Conservation (phyloP, 2,329 filamentous ascomycete species). For the Cryphonectria carpinicola region DNA sequence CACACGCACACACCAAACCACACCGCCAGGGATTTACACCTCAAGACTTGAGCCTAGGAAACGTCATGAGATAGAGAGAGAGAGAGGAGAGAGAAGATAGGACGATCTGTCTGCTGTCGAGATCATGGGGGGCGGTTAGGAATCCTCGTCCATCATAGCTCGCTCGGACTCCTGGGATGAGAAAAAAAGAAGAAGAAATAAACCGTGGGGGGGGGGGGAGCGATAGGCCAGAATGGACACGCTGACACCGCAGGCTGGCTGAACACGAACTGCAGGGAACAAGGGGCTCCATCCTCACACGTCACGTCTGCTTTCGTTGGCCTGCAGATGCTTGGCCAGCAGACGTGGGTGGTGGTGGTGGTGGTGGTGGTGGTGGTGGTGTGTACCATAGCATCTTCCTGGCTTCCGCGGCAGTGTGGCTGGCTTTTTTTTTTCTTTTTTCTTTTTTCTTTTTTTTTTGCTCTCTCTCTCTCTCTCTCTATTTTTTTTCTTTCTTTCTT, state of each 20-base stretch:
- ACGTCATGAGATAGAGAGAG: neutral
- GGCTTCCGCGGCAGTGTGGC: neutral
- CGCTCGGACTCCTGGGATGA: neutral
- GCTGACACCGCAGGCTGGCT: neutral
- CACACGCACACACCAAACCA: neutral
- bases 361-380: neutral
- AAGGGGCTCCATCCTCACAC: slow-evolving; percentile 2
- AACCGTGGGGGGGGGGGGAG: neutral
- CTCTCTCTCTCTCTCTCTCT: too few relatives aligned
- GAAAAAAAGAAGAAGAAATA: neutral
- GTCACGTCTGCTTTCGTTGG: slow-evolving; percentile 9
- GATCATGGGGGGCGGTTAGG: neutral
- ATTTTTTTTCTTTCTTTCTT: neutral
- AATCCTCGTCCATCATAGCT: neutral
- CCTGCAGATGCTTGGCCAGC: slow-evolving; percentile 1
- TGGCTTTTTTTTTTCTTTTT: neutral
- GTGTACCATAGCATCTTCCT: neutral
- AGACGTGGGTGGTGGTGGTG: neutral
- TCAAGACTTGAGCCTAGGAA: neutral
- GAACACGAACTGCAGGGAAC: neutral
- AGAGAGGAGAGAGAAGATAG: neutral
- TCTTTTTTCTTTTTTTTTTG: too few relatives aligned
- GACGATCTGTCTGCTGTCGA: neutral
- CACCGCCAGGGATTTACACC: neutral
- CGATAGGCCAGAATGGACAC: neutral